Conservation (phyloP, 2,329 filamentous ascomycete genomes). For the Talaromyces pinophilus region DNA sequence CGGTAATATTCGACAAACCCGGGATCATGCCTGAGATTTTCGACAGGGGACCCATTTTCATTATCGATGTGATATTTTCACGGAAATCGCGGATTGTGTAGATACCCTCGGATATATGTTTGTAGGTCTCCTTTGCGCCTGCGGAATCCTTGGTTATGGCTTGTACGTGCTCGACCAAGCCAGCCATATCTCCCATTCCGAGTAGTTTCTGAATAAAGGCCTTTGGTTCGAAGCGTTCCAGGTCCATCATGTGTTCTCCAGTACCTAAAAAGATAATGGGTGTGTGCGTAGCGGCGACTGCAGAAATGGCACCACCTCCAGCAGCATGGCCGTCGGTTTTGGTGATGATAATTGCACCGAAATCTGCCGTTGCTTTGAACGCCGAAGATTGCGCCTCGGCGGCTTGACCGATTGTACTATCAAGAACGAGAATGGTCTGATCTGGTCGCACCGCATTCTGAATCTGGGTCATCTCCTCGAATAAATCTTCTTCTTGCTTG, state of each 20-base stretch:
- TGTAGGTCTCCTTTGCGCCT: constrained; percentile 88
- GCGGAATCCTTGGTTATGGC: constrained; percentile 86
- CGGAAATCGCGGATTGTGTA: constrained; percentile 93
- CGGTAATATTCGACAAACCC: constrained; percentile 89
- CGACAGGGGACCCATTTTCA: constrained; percentile 98
- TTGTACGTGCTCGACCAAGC: constrained; percentile 94
- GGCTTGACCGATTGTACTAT: constrained; percentile 93
- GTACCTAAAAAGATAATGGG: constrained; percentile 98
- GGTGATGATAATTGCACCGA: constrained; percentile 97
- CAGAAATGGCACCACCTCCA: constrained; percentile 95
- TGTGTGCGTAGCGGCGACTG: constrained; percentile 92
- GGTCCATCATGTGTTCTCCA: constrained; percentile 92
- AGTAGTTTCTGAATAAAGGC: constrained; percentile 92
- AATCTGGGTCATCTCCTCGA: constrained; percentile 97
- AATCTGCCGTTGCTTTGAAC: constrained; percentile 96
- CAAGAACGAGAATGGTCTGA: constrained; percentile 97
- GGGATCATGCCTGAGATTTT: constrained; percentile 99
- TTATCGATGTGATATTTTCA: constrained; percentile 95
- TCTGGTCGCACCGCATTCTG: constrained; percentile 86
- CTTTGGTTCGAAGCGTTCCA: constrained; percentile 89
- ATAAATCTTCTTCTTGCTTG: constrained; percentile 89
- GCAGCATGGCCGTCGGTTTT: constrained; percentile 96
- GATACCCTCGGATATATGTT: constrained; percentile 95
- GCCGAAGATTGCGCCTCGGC: constrained; percentile 92
- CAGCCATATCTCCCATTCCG: constrained; percentile 96